A percentile compares a stretch with the other conserved stretches of the same genome.
Conservation (phyloP, 1,139 yeast genomes). For the Candida mesenterica region DNA sequence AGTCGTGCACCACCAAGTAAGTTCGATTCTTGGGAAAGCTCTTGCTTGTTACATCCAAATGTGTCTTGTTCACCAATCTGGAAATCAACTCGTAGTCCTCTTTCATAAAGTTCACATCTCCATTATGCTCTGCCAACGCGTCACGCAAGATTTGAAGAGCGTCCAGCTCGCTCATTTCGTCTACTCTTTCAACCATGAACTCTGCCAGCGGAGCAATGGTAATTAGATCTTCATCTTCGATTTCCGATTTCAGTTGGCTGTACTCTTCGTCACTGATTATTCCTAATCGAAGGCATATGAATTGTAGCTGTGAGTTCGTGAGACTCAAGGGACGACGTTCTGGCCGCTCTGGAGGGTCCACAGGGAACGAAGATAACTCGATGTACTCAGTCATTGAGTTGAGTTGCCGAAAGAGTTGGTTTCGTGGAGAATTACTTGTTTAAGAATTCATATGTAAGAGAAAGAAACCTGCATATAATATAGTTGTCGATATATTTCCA, state of each 20-base stretch:
- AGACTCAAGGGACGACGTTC: slow-evolving; percentile 8
- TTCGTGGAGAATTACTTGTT: neutral
- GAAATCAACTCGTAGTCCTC: slow-evolving; percentile 39
- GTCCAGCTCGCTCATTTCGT: slow-evolving; percentile 18
- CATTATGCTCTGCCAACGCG: slow-evolving; percentile 38
- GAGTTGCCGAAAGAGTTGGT: slow-evolving; percentile 3
- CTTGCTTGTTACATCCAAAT: slow-evolving; percentile 11
- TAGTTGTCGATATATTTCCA: no score
- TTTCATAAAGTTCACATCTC: slow-evolving; percentile 41
- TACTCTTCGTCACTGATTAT: slow-evolving; percentile 29
- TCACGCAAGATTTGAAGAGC: slow-evolving; percentile 37
- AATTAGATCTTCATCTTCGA: neutral
- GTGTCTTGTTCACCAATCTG: slow-evolving; percentile 25
- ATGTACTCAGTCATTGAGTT: slow-evolving; percentile 11
- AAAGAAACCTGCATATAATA: no score
- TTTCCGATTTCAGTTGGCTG: slow-evolving; percentile 1
- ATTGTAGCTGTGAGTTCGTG: slow-evolving; percentile 23
- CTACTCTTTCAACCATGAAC: slow-evolving; percentile 19
- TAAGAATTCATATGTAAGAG: no score
- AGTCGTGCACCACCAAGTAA: slow-evolving; percentile 31
- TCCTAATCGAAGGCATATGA: slow-evolving; percentile 32
- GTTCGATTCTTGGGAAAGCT: slow-evolving; percentile 23
- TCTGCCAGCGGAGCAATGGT: slow-evolving; percentile 14
- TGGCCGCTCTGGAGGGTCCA: slow-evolving; percentile 2
- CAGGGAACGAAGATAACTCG: slow-evolving; percentile 12